Evolutionary conservation across 2,329 filamentous ascomycete species (phyloP), one percentile per base, ranked within the genome.

Genomic region (Alternaria sp.): DNA sequence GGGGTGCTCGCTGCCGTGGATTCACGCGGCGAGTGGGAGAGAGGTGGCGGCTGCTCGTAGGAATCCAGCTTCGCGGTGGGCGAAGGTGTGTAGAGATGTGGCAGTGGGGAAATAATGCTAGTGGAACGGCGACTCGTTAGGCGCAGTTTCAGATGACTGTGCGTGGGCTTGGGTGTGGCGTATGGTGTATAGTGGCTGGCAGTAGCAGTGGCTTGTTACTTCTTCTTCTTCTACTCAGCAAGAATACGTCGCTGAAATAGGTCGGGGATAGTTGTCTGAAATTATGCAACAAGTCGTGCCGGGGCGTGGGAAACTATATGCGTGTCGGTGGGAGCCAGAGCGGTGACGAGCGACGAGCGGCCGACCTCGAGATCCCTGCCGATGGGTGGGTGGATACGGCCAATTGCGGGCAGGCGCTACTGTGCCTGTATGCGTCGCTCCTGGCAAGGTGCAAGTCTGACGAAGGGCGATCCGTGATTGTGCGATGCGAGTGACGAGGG

Each of bases 1-100:
- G 84, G 84, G 54, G 83, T 85, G 73, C 79, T 81, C 67, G 85
- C 84, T 74, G 82, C 80, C 59, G 84, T 85, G 55, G 82, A 85
- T 69, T 80, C 78, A 71, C 81, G 82, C 60, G 84, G 83, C 71
- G 85, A 86, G 78, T 83, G 80, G 73, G 81, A 82, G 74, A 84
- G 80, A 72, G 83, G 81, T 71, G 82, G 84, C 69, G 83, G 82
- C 75, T 82, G 81, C 74, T 81, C 80, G 73, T 83, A 82, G 74
- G 83, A 83, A 81, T 84, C 83, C 80, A 85, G 84, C 82, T 85
- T 86, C 76, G 80, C 81, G 78, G 73, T 74, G 64, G 67, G 56
- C 41, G 63, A 53, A 55, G 65, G 50, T 36, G 49, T 57, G 50
- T 34, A 44, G 54, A 53, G 46, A 51, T 45, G 45, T 32, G 25